Base-by-base conservation (phyloP, 441 rosid species). In the Dalechampia spathulata region DNA sequence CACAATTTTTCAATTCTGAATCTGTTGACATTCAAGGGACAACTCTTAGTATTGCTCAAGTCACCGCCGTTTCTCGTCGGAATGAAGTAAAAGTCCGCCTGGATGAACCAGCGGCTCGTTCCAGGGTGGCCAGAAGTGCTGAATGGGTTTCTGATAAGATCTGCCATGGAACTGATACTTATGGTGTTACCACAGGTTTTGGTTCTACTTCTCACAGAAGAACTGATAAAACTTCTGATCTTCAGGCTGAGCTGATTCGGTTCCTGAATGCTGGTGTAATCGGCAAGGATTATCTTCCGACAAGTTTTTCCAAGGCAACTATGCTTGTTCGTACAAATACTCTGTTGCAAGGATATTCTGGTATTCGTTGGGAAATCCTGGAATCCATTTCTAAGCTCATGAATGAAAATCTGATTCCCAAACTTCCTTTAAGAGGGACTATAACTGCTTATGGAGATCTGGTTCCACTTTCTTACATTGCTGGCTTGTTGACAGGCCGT, bases 161-260 rank as follows among this genome's bases (percentile, higher is more conserved):
- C 39, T 38, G 50, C 2, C 57, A 62, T 13, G 82, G 82, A 6
- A 63, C 70, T 13, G 79, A 74, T 37, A 77, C 57, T 5, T 74
- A 77, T 17, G 82, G 75, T 3, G 82, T 74, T 36, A 77, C 79
- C n/a, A 74, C 82, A 0, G 75, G 77, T 0, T 74, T 77, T 3
- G 79, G 79, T 16, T 55, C 79, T 16, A 74, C 79, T 23, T 74
- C 75, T 23, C 78, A 74, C 14, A 46, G 79, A n/a, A 49, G 82
- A 19, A 74, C 82, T 37, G 56, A 47, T 59, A 63, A 68, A 44
- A 64, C 72, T 25, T 22, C 64, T 7, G 68, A 71, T 43, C 76
- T 77, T 41, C 77, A 77, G 47, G 47, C 71, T 0, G 82, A 77
- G 73, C 78, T 77, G 25, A 77, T 71, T 43, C 58, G 75, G 53